These are phyloP conservation scores for Linum usitatissimum DNA, from an alignment of 345 rosid species.

Conservation along the genomic window DNA sequence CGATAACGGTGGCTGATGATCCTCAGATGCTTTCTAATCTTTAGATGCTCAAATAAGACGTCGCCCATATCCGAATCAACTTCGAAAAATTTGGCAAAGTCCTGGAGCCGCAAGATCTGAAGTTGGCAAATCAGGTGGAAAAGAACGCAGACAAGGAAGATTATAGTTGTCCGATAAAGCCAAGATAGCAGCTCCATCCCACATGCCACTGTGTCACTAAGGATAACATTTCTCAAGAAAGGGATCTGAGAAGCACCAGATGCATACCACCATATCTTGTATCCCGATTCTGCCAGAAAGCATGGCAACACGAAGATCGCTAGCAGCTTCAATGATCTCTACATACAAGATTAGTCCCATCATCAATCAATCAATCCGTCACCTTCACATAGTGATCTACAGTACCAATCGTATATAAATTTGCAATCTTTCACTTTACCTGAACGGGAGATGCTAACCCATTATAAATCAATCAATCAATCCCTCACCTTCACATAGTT, in stretches of 20 bases:
- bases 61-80: constrained; percentile 64
- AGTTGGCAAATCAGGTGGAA: constrained; percentile 84
- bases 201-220: constrained; percentile 75
- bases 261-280: constrained; percentile 97
- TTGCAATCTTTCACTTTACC: no score
- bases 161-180: constrained; percentile 75
- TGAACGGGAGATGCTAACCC: no score
- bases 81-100: constrained; percentile 63
- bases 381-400: neutral
- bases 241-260: constrained; percentile 91
- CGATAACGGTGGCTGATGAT: constrained; percentile 85
- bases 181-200: constrained; percentile 72
- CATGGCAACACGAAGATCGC: constrained; percentile 66
- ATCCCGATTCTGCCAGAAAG: constrained; percentile 56
- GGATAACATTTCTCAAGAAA: constrained; percentile 59
- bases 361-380: neutral
- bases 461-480: neutral
- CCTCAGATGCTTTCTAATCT: constrained; percentile 72
- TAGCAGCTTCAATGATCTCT: constrained; percentile 74
- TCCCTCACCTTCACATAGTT: neutral
- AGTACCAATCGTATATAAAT: no score
- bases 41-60: constrained; percentile 68
- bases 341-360: constrained; percentile 14
- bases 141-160: constrained; percentile 75
- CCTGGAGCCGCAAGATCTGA: constrained; percentile 84